These are phyloP conservation scores for Eleusine coracana DNA, from an alignment of 176 grass and related monocot genomes.

Conservation along the genomic window DNA sequence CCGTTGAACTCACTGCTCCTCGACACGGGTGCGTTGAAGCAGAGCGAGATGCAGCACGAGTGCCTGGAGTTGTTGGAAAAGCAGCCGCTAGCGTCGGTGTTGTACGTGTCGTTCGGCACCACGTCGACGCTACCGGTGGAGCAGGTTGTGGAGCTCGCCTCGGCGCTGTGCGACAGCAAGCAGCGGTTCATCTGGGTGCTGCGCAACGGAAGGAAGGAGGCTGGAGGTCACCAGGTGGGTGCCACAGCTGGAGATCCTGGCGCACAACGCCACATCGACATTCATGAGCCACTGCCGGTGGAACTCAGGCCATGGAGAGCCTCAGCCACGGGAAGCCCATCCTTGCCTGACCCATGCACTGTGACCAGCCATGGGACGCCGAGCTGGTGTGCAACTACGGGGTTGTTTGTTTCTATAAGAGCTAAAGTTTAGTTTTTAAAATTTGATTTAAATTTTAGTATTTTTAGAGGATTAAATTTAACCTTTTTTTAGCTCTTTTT, in stretches of 20 bases:
- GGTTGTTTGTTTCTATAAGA: too few species aligned
- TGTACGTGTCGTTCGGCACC: slow-evolving; percentile 66
- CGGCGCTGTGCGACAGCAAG: slow-evolving; percentile 41
- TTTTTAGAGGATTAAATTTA: too few species aligned
- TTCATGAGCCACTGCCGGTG: slow-evolving; percentile 88
- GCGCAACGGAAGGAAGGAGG: slow-evolving; percentile 48
- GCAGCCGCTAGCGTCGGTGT: slow-evolving; percentile 48
- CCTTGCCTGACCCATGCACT: slow-evolving; percentile 24
- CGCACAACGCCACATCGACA: slow-evolving; percentile 48
- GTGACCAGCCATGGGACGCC: slow-evolving; percentile 54
- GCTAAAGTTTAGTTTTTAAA: too few species aligned
- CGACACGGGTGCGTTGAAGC: neutral
- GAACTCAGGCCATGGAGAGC: slow-evolving; percentile 73
- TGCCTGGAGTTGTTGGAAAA: slow-evolving; percentile 55
- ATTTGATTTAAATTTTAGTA: too few species aligned
- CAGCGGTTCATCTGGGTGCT: slow-evolving; percentile 74
- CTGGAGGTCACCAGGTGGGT: slow-evolving; percentile 66
- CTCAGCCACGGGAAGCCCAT: slow-evolving; percentile 12
- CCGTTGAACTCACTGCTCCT: slow-evolving; percentile 40
- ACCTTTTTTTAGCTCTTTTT: too few species aligned
- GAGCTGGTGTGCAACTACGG: slow-evolving; percentile 9
- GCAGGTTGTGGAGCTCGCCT: slow-evolving; percentile 51
- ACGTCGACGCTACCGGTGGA: slow-evolving; percentile 35
- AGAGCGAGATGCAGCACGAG: neutral
- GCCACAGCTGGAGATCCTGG: slow-evolving; percentile 72